These are phyloP conservation scores for Niveomyces coronatus DNA, from an alignment of 2,329 filamentous ascomycete species.

Conservation along the genomic window DNA sequence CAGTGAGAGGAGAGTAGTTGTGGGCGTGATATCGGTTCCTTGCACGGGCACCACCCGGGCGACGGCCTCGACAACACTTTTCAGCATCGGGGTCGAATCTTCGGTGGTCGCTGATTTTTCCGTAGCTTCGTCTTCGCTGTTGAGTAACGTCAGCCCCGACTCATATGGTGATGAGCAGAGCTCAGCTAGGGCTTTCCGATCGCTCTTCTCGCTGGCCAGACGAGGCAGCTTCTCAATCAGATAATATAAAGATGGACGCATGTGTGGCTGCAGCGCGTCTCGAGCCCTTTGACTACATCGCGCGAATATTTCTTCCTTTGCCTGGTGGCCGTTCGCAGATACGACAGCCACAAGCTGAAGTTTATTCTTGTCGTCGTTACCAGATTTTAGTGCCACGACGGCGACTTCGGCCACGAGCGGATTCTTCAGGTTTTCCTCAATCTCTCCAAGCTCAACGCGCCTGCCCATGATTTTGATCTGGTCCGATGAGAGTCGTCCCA, in stretches of 20 bases:
- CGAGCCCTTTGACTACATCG: background rate
- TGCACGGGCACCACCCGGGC: background rate
- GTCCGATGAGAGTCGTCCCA: background rate
- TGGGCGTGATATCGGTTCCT: background rate
- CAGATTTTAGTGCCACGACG: background rate
- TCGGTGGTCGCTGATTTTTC: background rate
- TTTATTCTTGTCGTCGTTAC: background rate
- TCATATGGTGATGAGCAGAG: conserved; percentile 1
- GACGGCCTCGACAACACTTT: background rate
- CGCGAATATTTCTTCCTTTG: background rate
- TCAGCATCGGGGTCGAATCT: background rate
- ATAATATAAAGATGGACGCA: conserved; percentile 1
- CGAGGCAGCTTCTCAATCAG: background rate
- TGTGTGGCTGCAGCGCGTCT: background rate
- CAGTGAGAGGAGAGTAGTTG: background rate
- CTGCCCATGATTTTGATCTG: conserved; percentile 1
- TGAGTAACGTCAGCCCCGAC: background rate
- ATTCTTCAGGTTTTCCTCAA: conserved; percentile 1
- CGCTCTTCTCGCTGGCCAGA: conserved; percentile 2
- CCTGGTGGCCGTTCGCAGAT: background rate
- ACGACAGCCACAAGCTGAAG: background rate
- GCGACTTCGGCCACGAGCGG: background rate
- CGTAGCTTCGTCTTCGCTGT: background rate
- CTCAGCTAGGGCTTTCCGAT: conserved; percentile 1
- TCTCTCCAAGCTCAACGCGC: conserved; percentile 4